A percentile compares a stretch with the other conserved stretches of the same genome.
Conservation (phyloP, 108 stramenopile genomes). For the Cyclotella choctawhatcheeana region DNA sequence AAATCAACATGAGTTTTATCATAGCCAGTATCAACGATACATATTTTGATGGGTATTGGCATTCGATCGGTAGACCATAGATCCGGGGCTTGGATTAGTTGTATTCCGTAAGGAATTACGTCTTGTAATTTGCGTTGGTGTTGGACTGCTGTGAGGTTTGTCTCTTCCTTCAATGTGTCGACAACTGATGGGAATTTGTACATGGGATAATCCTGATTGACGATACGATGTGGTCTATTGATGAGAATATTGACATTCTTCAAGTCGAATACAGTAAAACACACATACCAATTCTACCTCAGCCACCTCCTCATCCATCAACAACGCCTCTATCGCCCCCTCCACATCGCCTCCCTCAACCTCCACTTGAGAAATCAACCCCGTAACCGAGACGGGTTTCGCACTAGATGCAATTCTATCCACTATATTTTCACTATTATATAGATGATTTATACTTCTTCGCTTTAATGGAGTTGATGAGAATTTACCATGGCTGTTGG, state of each 20-base stretch:
- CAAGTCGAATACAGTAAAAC: neutral
- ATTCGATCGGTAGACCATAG: constrained; percentile 22
- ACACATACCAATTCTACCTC: constrained; percentile 13
- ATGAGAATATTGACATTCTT: too few species aligned
- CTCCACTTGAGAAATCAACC: constrained; percentile 13
- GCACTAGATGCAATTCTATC: constrained; percentile 13
- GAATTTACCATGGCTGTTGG: constrained; percentile 7
- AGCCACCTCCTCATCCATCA: constrained; percentile 25
- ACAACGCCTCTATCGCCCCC: neutral
- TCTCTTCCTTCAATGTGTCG: too few species aligned
- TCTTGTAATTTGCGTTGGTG: constrained; percentile 32
- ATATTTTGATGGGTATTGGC: constrained; percentile 41
- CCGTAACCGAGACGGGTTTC: constrained; percentile 5
- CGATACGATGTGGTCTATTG: too few species aligned
- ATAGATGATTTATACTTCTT: neutral
- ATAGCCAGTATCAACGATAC: constrained; percentile 67
- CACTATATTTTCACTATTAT: neutral
- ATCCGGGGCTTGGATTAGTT: constrained; percentile 39
- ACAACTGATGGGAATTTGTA: constrained; percentile 10
- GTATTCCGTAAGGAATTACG: constrained; percentile 45
- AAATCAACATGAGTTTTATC: constrained; percentile 56
- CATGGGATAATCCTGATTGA: constrained; percentile 15
- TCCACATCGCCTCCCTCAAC: constrained; percentile 1
- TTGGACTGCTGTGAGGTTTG: too few species aligned
- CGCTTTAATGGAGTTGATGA: neutral